Base-by-base conservation (phyloP, 2,329 filamentous ascomycete genomes). In the Fusarium sp. region DNA sequence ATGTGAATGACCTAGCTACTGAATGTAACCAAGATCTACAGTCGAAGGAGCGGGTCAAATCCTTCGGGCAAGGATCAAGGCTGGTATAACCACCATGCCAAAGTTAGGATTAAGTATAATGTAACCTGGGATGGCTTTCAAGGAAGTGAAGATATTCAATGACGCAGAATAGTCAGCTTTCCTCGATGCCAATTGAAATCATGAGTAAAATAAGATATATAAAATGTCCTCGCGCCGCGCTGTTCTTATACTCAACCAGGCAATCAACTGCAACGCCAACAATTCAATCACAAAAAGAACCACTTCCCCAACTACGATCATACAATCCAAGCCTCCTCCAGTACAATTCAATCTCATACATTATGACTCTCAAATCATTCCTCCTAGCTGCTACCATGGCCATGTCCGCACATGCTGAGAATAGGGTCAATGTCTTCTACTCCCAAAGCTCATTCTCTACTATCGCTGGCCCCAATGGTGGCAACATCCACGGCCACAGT, bases 131-230 rank as follows among this genome's bases (percentile, higher is more conserved):
- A n/a, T 12, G 18, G 10, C 34, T n/a, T 37, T 18, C 34, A 37
- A 37, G 18, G 2, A 12, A 12, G 10, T 37, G 1, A 7, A n/a
- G 9, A 37, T 3, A 7, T 1, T 37, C 18, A n/a, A 37, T 37
- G 34, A 12, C 34, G 34, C 0, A n/a, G 12, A n/a, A 11, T n/a
- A 3, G 34, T n/a, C 18, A n/a, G 18, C 3, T n/a, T 16, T 3
- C 5, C 16, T 10, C 16, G 9, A 4, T 6, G 9, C 6, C 9
- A n/a, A 37, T 11, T 11, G 0, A 11, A 0, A n/a, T 0, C 34
- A 4, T 4, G 18, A 2, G n/a, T n/a, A 37, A 6, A n/a, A 37
- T 4, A 2, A n/a, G n/a, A 7, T 37, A n/a, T 37, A 37, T n/a
- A n/a, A 37, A 37, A 12, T n/a, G 34, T 37, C 34, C 34, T 37